These are phyloP conservation scores for Misopates orontium DNA, from an alignment of 257 asterid species.

Conservation along the genomic window DNA sequence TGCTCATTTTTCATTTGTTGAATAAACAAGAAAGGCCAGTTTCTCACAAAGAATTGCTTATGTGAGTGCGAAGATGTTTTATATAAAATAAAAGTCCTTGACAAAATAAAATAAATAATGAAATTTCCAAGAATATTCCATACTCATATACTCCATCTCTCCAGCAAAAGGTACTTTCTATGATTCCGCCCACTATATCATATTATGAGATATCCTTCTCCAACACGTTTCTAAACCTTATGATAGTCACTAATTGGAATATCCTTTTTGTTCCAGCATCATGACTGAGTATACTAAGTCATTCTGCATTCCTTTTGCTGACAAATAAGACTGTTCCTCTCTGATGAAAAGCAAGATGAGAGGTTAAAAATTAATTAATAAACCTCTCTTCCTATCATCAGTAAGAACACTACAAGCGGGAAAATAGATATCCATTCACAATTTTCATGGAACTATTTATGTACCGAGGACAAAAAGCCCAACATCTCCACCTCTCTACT, in stretches of 20 bases:
- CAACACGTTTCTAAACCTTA: background rate
- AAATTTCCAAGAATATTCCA: background rate
- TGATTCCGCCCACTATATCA: background rate
- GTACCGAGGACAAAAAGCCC: background rate
- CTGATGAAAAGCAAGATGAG: background rate
- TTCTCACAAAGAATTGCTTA: background rate
- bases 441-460: background rate
- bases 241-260: background rate
- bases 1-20: background rate
- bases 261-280: background rate
- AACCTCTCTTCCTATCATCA: background rate
- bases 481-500: background rate
- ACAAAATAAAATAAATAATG: background rate
- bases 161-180: no score
- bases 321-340: background rate
- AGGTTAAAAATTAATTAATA: background rate
- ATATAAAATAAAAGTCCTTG: background rate
- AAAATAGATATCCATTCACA: background rate
- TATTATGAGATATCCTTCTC: background rate
- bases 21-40: constrained; percentile 6
- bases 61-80: background rate
- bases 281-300: background rate
- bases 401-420: background rate
- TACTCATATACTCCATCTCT: constrained; percentile 14
- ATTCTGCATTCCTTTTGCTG: background rate